phyloP scores from a whole-genome alignment of 2,329 filamentous ascomycete species.

The Neurospora sp. region DNA sequence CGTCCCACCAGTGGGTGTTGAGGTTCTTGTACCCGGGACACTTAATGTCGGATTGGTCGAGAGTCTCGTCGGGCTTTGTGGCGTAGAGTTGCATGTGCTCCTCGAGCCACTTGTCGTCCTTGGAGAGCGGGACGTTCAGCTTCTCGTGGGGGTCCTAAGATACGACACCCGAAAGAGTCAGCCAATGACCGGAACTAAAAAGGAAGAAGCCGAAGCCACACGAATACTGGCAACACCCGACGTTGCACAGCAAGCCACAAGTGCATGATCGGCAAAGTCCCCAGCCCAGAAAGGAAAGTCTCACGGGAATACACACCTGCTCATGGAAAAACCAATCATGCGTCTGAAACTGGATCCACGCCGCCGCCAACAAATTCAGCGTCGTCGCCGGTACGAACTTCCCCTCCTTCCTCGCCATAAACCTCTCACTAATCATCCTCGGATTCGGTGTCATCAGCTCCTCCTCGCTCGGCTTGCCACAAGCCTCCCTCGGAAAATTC shows the following conservation, averaged over 20 bases:
- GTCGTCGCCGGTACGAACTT: conserved; percentile 33
- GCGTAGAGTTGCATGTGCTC: conserved; percentile 26
- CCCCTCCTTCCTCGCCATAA: conserved; percentile 28
- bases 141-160: conserved; percentile 15
- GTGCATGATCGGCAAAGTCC: not conserved
- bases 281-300: not conserved
- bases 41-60: conserved; percentile 25
- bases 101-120: conserved; percentile 24
- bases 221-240: not conserved
- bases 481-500: conserved; percentile 29
- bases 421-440: conserved; percentile 29
- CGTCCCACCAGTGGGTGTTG: conserved; percentile 37
- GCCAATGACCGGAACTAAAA: not conserved
- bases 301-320: conserved; percentile 7
- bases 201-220: not conserved
- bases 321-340: conserved; percentile 32
- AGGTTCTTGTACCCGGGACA: conserved; percentile 32
- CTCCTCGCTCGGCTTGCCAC: conserved; percentile 27
- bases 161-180: not conserved
- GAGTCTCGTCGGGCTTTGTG: conserved; percentile 24
- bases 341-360: conserved; percentile 39
- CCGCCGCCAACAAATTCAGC: conserved; percentile 35
- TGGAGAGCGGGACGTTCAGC: conserved; percentile 24
- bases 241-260: not conserved
- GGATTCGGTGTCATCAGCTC: conserved; percentile 34